phyloP scores from a whole-genome alignment of 495 filamentous ascomycete genomes.

The Penicillium arizonense region DNA sequence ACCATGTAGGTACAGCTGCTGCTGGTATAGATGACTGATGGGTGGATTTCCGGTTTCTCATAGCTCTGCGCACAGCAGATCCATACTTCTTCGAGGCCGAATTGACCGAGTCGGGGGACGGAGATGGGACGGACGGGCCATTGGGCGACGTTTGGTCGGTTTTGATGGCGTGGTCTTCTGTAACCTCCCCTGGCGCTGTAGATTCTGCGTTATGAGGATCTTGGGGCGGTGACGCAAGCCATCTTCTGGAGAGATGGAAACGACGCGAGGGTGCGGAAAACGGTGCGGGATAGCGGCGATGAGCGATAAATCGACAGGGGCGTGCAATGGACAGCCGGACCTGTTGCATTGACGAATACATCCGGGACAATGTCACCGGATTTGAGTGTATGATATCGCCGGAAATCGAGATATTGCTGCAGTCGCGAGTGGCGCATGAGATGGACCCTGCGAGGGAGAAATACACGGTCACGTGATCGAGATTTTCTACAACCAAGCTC shows the following conservation, averaged over 20 bases:
- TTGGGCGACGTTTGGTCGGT: constrained; percentile 14
- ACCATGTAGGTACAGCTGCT: constrained; percentile 39
- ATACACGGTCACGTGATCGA: constrained; percentile 1
- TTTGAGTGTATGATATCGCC: constrained; percentile 18
- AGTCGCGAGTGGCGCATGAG: constrained; percentile 7
- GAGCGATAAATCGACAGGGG: constrained; percentile 45
- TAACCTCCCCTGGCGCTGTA: constrained; percentile 16
- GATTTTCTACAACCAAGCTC: background rate
- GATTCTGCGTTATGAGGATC: constrained; percentile 29
- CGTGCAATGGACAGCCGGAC: constrained; percentile 34
- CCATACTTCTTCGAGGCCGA: constrained; percentile 36
- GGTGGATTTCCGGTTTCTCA: constrained; percentile 32
- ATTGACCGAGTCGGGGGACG: constrained; percentile 17
- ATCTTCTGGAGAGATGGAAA: constrained; percentile 37
- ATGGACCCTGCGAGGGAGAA: constrained; percentile 2
- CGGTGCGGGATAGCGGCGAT: constrained; percentile 38
- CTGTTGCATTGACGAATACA: constrained; percentile 45
- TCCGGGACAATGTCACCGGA: constrained; percentile 37
- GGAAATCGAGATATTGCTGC: constrained; percentile 16
- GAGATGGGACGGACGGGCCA: constrained; percentile 10
- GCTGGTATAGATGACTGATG: constrained; percentile 16
- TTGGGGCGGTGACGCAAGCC: constrained; percentile 32
- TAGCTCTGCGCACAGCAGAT: constrained; percentile 38
- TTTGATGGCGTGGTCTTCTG: constrained; percentile 25
- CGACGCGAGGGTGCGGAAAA: constrained; percentile 27